phyloP scores from a whole-genome alignment of 2,329 filamentous ascomycete genomes.

The Lizonia empirigonia region DNA sequence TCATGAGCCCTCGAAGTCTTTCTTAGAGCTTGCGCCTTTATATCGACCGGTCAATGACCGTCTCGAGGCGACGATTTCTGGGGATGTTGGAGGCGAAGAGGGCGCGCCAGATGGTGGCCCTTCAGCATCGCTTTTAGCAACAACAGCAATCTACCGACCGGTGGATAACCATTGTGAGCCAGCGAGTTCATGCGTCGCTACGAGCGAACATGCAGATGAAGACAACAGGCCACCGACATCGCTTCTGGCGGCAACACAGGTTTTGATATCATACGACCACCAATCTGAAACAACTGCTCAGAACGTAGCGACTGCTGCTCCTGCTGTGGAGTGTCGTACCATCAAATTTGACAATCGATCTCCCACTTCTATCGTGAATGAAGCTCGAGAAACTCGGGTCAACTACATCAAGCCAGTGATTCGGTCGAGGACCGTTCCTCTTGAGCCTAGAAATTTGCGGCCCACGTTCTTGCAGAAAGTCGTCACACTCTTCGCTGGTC shows the following conservation, averaged over 20 bases:
- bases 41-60: background rate
- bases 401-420: background rate
- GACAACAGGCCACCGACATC: background rate
- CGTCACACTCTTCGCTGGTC: conserved; percentile 20
- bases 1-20: background rate
- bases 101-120: background rate
- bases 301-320: background rate
- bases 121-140: background rate
- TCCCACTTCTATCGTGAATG: background rate
- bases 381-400: background rate
- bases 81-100: background rate
- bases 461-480: conserved; percentile 8
- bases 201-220: background rate
- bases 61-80: background rate
- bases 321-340: background rate
- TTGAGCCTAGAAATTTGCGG: background rate
- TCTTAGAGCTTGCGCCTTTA: background rate
- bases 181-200: background rate
- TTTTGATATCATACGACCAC: background rate
- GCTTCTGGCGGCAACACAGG: background rate
- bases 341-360: background rate
- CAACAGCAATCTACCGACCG: background rate
- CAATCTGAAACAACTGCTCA: background rate
- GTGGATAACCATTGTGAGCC: no score
- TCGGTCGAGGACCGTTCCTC: background rate